Evolutionary conservation across 2,329 filamentous ascomycete species (phyloP), one percentile per base, ranked within the genome.

Genomic region (Scedosporium boydii): DNA sequence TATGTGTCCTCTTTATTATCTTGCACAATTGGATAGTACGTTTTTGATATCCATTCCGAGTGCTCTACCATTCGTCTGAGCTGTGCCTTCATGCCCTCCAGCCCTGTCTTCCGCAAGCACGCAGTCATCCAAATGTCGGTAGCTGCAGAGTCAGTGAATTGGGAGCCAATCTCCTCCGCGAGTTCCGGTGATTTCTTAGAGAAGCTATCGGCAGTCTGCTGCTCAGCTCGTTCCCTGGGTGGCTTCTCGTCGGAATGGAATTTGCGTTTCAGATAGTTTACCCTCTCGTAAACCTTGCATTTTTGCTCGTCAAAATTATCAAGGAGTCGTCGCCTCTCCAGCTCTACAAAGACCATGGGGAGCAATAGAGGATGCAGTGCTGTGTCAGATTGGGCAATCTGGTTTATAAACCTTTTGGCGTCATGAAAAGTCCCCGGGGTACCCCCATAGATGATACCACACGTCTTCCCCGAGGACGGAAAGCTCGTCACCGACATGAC

Each of bases 61-160:
- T 70, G 68, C 6, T 62, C 62, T 14, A 66, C 48, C 63, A 71
- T 68, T 14, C 67, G 67, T 1, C 44, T 23, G 10, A 71, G 59
- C 41, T 71, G 65, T 0, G 18, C 34, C 51, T 66, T 63, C 67
- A 69, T 69, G 1, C 55, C 65, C 38, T 62, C 41, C 4, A 71
- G 23, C 0, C 63, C 66, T 2, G 62, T 66, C n/a, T 64, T 64
- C 2, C 69, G 51, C n/a, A 60, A 58, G 41, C 65, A 68, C 4
- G 66, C 65, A 7, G 65, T 38, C 1, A 67, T 57, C 68, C 69
- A 70, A 2, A 67, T 60, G 16, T 63, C 48, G 16, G 62, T 58
- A 2, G 59, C 61, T 4, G 46, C 29, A 9, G 56, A 27, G 1
- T 57, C 27, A 4, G 44, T 27, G 23, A 4, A 21, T 21, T 48